Percentiles rank a stretch among this genome's conserved stretches.
These are phyloP conservation scores for Coemansia sp. DNA, from an alignment of 192 early-diverging fungal species.

Conservation along the genomic window DNA sequence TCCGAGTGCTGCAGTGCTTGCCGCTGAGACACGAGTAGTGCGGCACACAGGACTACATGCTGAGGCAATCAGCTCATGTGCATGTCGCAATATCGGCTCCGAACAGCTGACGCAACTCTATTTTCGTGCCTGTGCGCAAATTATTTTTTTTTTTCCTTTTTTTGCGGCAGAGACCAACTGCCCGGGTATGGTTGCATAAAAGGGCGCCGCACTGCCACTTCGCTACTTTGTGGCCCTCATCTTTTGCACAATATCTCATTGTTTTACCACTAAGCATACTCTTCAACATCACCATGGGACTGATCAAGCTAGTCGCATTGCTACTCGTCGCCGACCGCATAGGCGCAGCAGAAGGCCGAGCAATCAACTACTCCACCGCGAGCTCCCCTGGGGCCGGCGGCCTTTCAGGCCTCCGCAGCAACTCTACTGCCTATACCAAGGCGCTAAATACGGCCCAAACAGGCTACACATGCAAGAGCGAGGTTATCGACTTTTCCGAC, in stretches of 20 bases:
- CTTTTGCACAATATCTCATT: background rate
- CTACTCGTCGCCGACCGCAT: background rate
- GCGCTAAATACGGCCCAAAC: slow-evolving; percentile 5
- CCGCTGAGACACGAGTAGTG: background rate
- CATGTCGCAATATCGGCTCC: background rate
- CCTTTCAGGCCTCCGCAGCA: background rate
- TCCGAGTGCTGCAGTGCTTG: background rate
- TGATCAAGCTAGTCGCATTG: background rate
- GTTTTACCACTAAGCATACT: background rate
- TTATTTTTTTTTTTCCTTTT: background rate
- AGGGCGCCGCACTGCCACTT: background rate
- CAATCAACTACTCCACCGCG: background rate
- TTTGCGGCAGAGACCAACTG: background rate
- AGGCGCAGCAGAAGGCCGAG: background rate
- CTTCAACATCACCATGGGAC: background rate
- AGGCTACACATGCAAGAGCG: slow-evolving; percentile 30
- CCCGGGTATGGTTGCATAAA: background rate
- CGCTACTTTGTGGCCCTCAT: background rate
- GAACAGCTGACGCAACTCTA: background rate
- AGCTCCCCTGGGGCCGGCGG: background rate
- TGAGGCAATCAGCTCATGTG: slow-evolving; percentile 1
- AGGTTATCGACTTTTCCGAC: slow-evolving; percentile 30
- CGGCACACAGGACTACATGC: background rate
- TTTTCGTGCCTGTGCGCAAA: background rate
- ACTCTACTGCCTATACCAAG: background rate